Base-by-base conservation (phyloP, 2,329 filamentous ascomycete genomes). In the Neoarthrinium moseri region DNA sequence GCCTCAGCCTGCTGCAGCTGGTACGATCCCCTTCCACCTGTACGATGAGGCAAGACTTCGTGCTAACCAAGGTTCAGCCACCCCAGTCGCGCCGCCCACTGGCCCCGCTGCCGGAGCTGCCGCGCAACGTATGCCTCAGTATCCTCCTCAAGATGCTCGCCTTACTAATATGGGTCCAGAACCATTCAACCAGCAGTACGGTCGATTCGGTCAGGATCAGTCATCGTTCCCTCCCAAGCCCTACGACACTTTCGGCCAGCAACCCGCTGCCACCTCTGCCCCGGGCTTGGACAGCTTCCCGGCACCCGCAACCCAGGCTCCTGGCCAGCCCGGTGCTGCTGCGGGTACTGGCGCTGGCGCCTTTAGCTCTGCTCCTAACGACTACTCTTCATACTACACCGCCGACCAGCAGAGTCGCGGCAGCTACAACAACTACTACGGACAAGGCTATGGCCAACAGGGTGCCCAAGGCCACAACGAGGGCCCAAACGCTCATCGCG, bases 301-400 rank as follows among this genome's bases (percentile, higher is more conserved):
- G 41, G 67, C 71, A 27, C 81, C 82, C 6, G 81, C 83, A 61
- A 74, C 73, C 49, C 75, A 74, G 63, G 76, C 80, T 26, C 74
- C 75, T 53, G 70, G 66, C 34, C 78, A 78, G 46, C 80, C 82
- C 56, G 78, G 80, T 51, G 81, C 78, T 57, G n/a, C n/a, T n/a
- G n/a, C n/a, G n/a, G n/a, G n/a, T n/a, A n/a, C n/a, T n/a, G n/a
- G n/a, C n/a, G n/a, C n/a, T n/a, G 84, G 78, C 39, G 79, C 79
- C 24, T 87, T 87, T 68, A 89, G 84, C 57, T 88, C 88, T 43
- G 86, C 84, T 17, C 85, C 86, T 12, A 81, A 76, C 64, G 90
- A 95, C 54, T 95, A 89, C 68, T 86, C 87, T 17, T 85, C 86
- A 5, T 96, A 95, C 72, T 95, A 95, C 66, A 89, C 87, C 4